Evolutionary conservation across 108 stramenopile species (phyloP).

Genomic region (Cylindrotheca closterium): DNA sequence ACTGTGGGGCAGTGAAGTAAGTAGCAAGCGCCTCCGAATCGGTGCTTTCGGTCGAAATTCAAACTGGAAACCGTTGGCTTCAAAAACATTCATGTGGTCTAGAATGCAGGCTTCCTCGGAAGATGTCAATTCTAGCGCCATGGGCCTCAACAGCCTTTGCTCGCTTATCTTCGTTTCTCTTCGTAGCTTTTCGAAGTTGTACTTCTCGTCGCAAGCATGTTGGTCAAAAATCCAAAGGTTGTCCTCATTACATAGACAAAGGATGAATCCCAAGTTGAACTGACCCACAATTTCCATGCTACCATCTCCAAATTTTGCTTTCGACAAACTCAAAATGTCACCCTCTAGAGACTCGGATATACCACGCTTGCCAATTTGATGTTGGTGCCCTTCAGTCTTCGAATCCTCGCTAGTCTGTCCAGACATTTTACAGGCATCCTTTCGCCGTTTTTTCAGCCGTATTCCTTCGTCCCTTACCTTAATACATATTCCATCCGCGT

Average conservation of each 20-base stretch:
- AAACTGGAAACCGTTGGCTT: slow-evolving; percentile 92
- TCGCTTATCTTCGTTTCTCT: slow-evolving; percentile 76
- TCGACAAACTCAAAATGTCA: slow-evolving; percentile 39
- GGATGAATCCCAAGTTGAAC: slow-evolving; percentile 96
- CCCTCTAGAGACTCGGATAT: slow-evolving; percentile 3
- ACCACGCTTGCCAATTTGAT: too few relatives aligned
- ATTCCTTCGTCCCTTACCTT: slow-evolving; percentile 14
- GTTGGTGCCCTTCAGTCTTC: too few relatives aligned
- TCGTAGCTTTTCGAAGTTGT: slow-evolving; percentile 75
- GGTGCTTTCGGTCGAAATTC: slow-evolving; percentile 67
- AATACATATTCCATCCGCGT: slow-evolving; percentile 12
- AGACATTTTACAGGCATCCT: not conserved
- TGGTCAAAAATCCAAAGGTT: slow-evolving; percentile 96
- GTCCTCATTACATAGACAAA: slow-evolving; percentile 69
- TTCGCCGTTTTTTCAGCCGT: slow-evolving; percentile 12
- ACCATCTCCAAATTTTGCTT: slow-evolving; percentile 57
- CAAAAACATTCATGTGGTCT: slow-evolving; percentile 89
- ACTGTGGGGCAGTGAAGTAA: slow-evolving; percentile 90
- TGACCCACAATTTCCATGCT: slow-evolving; percentile 88
- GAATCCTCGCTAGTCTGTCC: not conserved
- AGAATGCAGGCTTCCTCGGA: slow-evolving; percentile 89
- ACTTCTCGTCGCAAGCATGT: slow-evolving; percentile 90
- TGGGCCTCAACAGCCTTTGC: slow-evolving; percentile 76
- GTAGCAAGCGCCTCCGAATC: slow-evolving; percentile 74
- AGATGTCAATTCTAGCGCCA: slow-evolving; percentile 83